phyloP scores from a whole-genome alignment of 371 early-diverging fungal species.

The Fennellomyces sp. region DNA sequence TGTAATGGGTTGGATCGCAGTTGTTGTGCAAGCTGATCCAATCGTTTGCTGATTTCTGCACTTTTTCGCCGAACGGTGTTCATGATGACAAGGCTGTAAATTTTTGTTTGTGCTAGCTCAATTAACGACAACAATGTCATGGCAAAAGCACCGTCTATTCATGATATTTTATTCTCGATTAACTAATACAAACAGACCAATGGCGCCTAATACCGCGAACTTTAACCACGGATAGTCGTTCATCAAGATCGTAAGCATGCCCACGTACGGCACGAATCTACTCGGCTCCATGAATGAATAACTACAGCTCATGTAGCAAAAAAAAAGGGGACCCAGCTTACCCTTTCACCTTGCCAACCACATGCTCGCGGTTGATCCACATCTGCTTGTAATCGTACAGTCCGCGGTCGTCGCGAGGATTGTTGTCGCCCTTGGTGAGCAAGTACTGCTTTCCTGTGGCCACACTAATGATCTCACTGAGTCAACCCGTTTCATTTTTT shows the following conservation, averaged over 20 bases:
- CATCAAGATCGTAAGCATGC: slow-evolving; percentile 96
- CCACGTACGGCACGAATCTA: slow-evolving; percentile 91
- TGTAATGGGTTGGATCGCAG: not conserved
- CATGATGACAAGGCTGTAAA: too few species aligned
- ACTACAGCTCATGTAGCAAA: not conserved
- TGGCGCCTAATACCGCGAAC: slow-evolving; percentile 73
- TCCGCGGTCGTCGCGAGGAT: slow-evolving; percentile 91
- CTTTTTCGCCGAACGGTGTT: too few species aligned
- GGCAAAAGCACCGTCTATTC: too few species aligned
- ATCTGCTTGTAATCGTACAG: slow-evolving; percentile 89
- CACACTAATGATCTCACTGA: too few species aligned
- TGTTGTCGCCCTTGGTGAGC: slow-evolving; percentile 99
- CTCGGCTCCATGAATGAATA: not conserved
- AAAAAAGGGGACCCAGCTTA: too few species aligned
- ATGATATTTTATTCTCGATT: slow-evolving; percentile 58
- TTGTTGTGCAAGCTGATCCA: not conserved
- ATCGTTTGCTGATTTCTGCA: not conserved
- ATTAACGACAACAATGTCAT: too few species aligned
- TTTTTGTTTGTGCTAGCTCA: too few species aligned
- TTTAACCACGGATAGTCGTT: slow-evolving; percentile 95
- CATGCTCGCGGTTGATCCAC: slow-evolving; percentile 88
- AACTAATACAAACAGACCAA: slow-evolving; percentile 75
- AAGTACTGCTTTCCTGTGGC: slow-evolving; percentile 75
- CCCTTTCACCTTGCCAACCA: slow-evolving; percentile 91
- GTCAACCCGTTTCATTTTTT: too few species aligned